phyloP scores from a whole-genome alignment of 2,329 filamentous ascomycete genomes.

The Trichoderma koningii region DNA sequence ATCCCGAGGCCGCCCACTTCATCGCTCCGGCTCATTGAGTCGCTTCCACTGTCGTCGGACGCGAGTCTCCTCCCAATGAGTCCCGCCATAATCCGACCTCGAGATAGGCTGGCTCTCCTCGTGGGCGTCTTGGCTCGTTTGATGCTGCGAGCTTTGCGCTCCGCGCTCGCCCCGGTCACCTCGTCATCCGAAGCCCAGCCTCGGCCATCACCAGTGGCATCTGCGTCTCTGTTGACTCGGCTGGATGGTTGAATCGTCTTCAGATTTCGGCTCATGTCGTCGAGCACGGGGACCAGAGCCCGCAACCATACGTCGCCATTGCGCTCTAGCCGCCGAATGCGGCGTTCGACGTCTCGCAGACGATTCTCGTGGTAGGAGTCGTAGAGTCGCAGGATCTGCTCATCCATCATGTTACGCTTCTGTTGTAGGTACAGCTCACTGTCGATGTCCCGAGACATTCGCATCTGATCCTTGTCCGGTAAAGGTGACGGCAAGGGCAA shows the following conservation, averaged over 20 bases:
- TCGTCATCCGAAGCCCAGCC: conserved; percentile 42
- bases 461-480: conserved; percentile 29
- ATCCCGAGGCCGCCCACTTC: conserved; percentile 43
- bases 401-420: conserved; percentile 34
- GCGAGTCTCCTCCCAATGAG: conserved; percentile 31
- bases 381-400: conserved; percentile 44
- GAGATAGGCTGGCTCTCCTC: conserved; percentile 35
- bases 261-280: conserved; percentile 46
- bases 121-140: conserved; percentile 31
- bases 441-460: conserved; percentile 30
- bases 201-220: conserved; percentile 26
- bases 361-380: conserved; percentile 47
- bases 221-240: neutral
- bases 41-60: conserved; percentile 32
- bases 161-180: conserved; percentile 19
- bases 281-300: conserved; percentile 49
- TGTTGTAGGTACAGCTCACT: conserved; percentile 35
- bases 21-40: conserved; percentile 34
- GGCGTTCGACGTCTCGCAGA: conserved; percentile 51
- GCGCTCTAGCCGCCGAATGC: conserved; percentile 49
- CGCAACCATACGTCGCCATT: conserved; percentile 50
- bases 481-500: neutral
- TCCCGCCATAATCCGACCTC: conserved; percentile 37
- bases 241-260: conserved; percentile 21
- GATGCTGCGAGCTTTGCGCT: conserved; percentile 23